Percentiles rank a stretch among this genome's conserved stretches.
Evolutionary conservation across 2,329 filamentous ascomycete species (phyloP).

Genomic region (Fusarium luffae): DNA sequence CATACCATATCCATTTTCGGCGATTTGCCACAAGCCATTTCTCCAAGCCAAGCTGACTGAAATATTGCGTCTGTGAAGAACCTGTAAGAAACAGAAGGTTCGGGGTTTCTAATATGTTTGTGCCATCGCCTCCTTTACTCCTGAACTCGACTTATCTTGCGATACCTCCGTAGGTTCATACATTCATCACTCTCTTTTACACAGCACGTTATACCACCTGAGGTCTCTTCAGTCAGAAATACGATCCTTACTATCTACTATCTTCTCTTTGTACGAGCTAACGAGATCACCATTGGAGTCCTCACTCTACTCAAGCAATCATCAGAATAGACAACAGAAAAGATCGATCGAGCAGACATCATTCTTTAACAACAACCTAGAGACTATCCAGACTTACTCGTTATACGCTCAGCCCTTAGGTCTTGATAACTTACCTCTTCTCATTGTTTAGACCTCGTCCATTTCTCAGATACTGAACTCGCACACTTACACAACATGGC

Average conservation of each 20-base stretch:
- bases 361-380: neutral
- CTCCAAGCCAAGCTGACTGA: neutral
- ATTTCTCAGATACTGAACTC: neutral
- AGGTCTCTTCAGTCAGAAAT: neutral
- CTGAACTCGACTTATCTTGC: neutral
- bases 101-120: constrained; percentile 11
- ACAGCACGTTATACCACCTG: neutral
- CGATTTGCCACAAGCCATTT: constrained; percentile 20
- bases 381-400: neutral
- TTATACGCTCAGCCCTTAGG: neutral
- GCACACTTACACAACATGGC: constrained; percentile 13
- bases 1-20: constrained; percentile 23
- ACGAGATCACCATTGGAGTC: neutral
- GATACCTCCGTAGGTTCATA: neutral
- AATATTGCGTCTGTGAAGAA: neutral
- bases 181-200: neutral
- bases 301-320: neutral
- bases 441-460: neutral
- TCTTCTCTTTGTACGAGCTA: neutral
- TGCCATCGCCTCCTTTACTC: neutral
- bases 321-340: no score
- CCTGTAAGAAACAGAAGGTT: neutral
- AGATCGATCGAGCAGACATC: neutral
- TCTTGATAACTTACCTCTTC: neutral
- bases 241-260: neutral